Evolutionary conservation across 2,329 filamentous ascomycete species (phyloP), one percentile per base, ranked within the genome.

Genomic region (Pyrenochaeta sp.): DNA sequence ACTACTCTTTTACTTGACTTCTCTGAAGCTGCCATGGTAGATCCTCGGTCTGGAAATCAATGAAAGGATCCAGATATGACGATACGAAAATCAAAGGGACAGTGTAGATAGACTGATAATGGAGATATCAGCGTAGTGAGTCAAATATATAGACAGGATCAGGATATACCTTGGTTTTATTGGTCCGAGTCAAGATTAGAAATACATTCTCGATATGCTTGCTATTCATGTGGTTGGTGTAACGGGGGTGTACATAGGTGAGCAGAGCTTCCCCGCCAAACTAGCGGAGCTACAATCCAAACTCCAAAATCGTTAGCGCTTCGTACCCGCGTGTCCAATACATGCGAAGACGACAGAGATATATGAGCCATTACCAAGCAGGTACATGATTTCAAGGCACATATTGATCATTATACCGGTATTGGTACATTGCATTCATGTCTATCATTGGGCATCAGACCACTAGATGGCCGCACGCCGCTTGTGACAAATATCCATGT

Each of bases 1-100:
- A 82, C 75, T 48, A 79, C 74, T 22, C 74, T 69, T 55, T 75
- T 58, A 29, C 24, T 34, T 22, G 47, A 13, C 9, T 29, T 27
- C 7, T 41, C 14, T 21, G 36, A 3, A 24, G 40, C 8, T 30
- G 40, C 15, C 53, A 59, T 55, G n/a, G 30, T 30, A 17, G n/a
- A n/a, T n/a, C n/a, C n/a, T n/a, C n/a, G n/a, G n/a, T n/a, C n/a
- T n/a, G n/a, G n/a, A n/a, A n/a, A n/a, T n/a, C n/a, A n/a, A 32
- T 4, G 30, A 32, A 17, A 32, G 20, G 8, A 3, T 21, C 7
- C 8, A 31, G n/a, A 3, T 22, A 20, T 39, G 17, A 13, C 9
- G 6, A n/a, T n/a, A n/a, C n/a, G n/a, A n/a, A n/a, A n/a, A n/a
- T n/a, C n/a, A n/a, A n/a, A 14, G 7, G 15, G 15, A 7, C 14